Percentiles rank a stretch among this genome's conserved stretches.
Conservation (phyloP, 352 stramenopile genomes). For the Globisporangium radiosum region DNA sequence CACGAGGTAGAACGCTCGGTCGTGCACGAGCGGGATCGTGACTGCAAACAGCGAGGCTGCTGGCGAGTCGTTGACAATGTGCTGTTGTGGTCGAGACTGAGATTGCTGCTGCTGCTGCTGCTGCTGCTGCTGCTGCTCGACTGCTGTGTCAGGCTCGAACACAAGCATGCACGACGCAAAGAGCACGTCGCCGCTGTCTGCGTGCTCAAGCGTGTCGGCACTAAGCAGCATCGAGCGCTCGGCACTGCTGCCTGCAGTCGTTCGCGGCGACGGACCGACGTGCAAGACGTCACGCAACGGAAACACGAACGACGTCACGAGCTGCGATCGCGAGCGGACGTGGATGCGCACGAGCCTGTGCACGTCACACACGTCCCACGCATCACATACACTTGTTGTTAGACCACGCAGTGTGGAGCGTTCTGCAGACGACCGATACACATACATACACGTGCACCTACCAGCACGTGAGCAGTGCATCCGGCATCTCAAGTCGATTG, state of each 20-base stretch:
- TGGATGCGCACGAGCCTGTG: slow-evolving; percentile 28
- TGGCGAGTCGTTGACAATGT: background rate
- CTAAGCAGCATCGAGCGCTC: slow-evolving; percentile 26
- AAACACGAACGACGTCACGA: slow-evolving; percentile 29
- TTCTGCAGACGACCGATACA: background rate
- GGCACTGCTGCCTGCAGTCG: background rate
- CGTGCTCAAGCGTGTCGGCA: slow-evolving; percentile 17
- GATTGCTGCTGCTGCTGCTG: background rate
- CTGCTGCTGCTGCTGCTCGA: background rate
- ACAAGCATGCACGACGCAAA: slow-evolving; percentile 31
- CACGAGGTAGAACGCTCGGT: slow-evolving; percentile 24
- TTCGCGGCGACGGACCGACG: background rate
- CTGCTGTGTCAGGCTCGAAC: slow-evolving; percentile 21
- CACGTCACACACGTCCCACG: background rate
- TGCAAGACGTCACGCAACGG: slow-evolving; percentile 17
- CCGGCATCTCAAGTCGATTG: slow-evolving; percentile 5
- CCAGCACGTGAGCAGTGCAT: slow-evolving; percentile 11
- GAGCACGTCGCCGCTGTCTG: slow-evolving; percentile 20
- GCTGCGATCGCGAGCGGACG: slow-evolving; percentile 22
- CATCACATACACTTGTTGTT: too few relatives aligned
- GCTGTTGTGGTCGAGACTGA: background rate
- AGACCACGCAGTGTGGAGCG: too few relatives aligned
- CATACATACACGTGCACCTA: background rate
- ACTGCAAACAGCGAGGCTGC: slow-evolving; percentile 19
- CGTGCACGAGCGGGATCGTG: slow-evolving; percentile 23